A percentile compares a stretch with the other conserved stretches of the same genome.
These are phyloP conservation scores for Striga asiatica DNA, from an alignment of 257 asterid genomes.

Conservation along the genomic window DNA sequence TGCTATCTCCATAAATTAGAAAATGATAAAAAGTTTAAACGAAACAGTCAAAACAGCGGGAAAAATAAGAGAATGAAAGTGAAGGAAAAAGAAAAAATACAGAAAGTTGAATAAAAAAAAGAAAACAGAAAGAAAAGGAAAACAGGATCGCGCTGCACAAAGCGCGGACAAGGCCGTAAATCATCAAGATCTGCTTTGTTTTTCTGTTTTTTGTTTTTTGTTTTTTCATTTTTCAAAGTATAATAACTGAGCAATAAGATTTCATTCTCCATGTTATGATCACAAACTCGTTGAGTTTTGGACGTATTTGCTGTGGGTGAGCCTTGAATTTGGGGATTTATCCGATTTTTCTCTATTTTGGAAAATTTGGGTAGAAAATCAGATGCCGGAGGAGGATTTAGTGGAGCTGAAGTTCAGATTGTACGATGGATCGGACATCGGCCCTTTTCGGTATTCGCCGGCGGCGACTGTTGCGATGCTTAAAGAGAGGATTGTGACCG, in stretches of 20 bases:
- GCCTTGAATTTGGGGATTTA: constrained; percentile 7
- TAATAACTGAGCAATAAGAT: constrained; percentile 4
- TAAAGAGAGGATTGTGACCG: constrained; percentile 62
- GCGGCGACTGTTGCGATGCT: constrained; percentile 80
- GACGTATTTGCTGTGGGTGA: constrained; percentile 14
- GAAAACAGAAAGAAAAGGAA: background rate
- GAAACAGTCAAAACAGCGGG: background rate
- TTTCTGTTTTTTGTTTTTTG: no score
- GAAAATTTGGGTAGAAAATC: constrained; percentile 11
- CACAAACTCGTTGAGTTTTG: constrained; percentile 8
- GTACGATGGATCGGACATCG: constrained; percentile 92
- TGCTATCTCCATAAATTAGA: no score
- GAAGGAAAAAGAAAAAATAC: background rate
- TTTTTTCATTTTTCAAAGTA: constrained; percentile 16
- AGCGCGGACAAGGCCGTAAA: constrained; percentile 19
- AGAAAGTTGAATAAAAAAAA: background rate
- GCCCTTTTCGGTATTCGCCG: constrained; percentile 81
- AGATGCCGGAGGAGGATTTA: constrained; percentile 45
- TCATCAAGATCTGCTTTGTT: constrained; percentile 33
- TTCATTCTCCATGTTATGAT: no score
- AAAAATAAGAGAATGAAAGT: background rate
- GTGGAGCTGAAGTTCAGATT: constrained; percentile 84
- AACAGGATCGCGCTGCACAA: constrained; percentile 22
- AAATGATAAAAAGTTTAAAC: background rate
- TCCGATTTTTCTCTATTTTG: constrained; percentile 1